Conservation (phyloP, 768 basidiomycete genomes). For the Naganishia friedmannii region DNA sequence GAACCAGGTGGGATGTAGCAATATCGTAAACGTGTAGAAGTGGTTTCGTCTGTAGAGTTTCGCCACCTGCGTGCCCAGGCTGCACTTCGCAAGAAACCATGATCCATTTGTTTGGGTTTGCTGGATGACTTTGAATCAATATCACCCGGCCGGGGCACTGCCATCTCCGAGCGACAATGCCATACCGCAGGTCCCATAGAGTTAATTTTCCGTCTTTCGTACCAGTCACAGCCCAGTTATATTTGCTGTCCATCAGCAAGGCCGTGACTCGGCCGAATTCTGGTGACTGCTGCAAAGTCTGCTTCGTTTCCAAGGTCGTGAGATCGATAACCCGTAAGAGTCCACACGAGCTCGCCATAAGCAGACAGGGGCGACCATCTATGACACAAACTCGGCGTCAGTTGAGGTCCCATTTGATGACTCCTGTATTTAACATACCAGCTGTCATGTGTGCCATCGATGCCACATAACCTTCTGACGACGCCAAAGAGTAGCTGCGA, state of each 20-base stretch:
- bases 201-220: slow-evolving; percentile 79
- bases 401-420: not conserved
- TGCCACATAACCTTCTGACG: not conserved
- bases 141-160: slow-evolving; percentile 56
- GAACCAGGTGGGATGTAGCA: not conserved
- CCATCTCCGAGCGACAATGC: slow-evolving; percentile 83
- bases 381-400: not conserved
- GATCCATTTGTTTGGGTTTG: slow-evolving; percentile 82
- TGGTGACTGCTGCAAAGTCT: slow-evolving; percentile 76
- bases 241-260: slow-evolving; percentile 77
- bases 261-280: slow-evolving; percentile 82
- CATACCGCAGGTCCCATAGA: slow-evolving; percentile 94
- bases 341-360: slow-evolving; percentile 81
- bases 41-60: not conserved
- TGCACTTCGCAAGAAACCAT: slow-evolving; percentile 71
- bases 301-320: slow-evolving; percentile 73
- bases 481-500: not conserved
- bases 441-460: slow-evolving; percentile 1
- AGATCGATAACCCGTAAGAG: slow-evolving; percentile 73
- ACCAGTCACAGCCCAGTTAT: slow-evolving; percentile 82
- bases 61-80: not conserved
- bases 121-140: slow-evolving; percentile 70
- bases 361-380: slow-evolving; percentile 66
- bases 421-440: not conserved
- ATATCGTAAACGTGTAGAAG: slow-evolving; percentile 2